Evolutionary conservation across 768 basidiomycete species (phyloP).

Genomic region (Lactarius indigo): DNA sequence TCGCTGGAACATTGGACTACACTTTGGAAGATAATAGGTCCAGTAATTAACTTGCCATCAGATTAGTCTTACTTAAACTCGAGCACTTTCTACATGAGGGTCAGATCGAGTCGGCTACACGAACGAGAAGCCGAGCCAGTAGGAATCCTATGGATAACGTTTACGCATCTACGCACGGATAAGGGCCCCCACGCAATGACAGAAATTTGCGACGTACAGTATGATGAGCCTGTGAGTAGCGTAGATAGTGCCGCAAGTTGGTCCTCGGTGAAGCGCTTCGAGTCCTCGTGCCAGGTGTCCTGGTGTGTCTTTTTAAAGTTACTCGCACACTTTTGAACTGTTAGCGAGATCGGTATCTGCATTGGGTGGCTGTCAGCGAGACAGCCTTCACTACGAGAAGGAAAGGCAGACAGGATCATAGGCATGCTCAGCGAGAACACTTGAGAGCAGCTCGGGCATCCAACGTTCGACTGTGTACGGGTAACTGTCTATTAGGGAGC

Average conservation of each 20-base stretch:
- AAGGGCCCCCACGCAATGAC: not conserved
- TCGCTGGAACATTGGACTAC: not conserved
- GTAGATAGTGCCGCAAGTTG: constrained; percentile 79
- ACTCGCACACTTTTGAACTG: constrained; percentile 75
- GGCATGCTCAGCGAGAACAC: constrained; percentile 74
- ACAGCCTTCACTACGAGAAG: not conserved
- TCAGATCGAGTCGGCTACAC: not conserved
- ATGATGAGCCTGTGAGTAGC: constrained; percentile 81
- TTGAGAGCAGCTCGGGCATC: constrained; percentile 83
- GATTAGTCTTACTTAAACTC: constrained; percentile 1
- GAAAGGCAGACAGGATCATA: constrained; percentile 64
- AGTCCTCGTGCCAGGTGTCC: constrained; percentile 90
- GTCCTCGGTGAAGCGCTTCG: constrained; percentile 80
- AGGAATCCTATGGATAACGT: not conserved
- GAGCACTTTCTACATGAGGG: not conserved
- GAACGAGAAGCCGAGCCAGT: not conserved
- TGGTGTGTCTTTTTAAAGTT: constrained; percentile 81
- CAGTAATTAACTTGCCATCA: not conserved
- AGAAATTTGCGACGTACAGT: constrained; percentile 48
- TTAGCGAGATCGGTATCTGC: constrained; percentile 79
- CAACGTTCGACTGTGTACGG: constrained; percentile 95
- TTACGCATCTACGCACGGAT: constrained; percentile 26
- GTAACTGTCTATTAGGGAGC: constrained; percentile 89
- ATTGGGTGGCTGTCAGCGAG: constrained; percentile 20
- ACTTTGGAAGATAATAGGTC: not conserved